Conservation (phyloP, 1,284 basidiomycete species). For the Violaceomyces palustris region DNA sequence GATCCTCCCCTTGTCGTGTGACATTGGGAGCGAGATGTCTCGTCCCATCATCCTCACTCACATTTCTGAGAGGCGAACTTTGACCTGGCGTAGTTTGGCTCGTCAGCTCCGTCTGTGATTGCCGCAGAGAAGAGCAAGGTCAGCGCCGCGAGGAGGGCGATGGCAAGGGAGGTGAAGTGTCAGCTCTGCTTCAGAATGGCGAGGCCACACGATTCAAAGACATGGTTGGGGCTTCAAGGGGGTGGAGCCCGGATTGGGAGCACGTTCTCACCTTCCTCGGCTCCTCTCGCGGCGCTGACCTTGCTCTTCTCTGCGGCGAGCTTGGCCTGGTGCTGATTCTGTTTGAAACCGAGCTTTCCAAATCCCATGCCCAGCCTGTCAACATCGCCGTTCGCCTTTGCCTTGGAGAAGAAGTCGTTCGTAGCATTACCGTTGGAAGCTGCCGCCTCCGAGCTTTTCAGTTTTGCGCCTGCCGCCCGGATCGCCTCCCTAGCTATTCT, state of each 20-base stretch:
- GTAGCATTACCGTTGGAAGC: conserved; percentile 3
- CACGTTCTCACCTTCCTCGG: conserved; percentile 4
- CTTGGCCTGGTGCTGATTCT: conserved; percentile 29
- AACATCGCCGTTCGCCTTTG: conserved; percentile 58
- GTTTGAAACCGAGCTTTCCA: conserved; percentile 65
- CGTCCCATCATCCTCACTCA: too few species aligned
- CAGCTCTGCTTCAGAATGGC: neutral
- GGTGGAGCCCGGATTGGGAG: too few species aligned
- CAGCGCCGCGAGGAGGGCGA: conserved; percentile 5
- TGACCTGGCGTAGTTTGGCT: conserved; percentile 75
- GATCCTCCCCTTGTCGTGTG: neutral
- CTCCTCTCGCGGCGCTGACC: conserved; percentile 4
- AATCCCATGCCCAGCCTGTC: conserved; percentile 73
- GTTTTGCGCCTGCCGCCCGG: conserved; percentile 17
- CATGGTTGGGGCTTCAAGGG: too few species aligned
- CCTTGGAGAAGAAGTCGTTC: conserved; percentile 39
- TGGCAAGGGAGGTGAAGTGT: neutral
- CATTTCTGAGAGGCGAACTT: conserved; percentile 86
- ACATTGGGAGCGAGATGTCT: neutral
- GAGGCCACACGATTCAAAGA: too few species aligned
- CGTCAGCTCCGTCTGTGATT: conserved; percentile 41
- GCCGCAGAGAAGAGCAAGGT: conserved; percentile 24
- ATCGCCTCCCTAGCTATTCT: conserved; percentile 38
- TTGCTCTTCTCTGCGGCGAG: conserved; percentile 26
- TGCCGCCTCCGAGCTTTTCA: conserved; percentile 4